Evolutionary conservation across 768 basidiomycete genomes (phyloP), one percentile per base, ranked within the genome.

Genomic region (Termitomyces sp.): DNA sequence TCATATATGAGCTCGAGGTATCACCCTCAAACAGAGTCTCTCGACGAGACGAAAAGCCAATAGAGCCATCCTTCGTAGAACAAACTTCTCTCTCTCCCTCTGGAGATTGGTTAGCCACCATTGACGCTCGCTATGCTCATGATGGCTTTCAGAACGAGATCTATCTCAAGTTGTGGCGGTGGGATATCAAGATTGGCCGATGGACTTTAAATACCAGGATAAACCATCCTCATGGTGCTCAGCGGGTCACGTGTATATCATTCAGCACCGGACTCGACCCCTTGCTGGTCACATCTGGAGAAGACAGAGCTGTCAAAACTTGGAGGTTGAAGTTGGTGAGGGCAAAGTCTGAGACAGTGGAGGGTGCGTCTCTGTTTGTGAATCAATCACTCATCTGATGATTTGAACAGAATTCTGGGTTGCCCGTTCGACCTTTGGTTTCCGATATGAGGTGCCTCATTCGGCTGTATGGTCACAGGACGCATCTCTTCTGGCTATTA

Each of bases 1-100:
- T 94, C 0, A 66, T 92, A 3, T 86, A 86, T 45, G 96, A 99
- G 70, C 78, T 98, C 19, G 97, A 98, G 71, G 84, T 99, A 8
- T 86, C 92, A 1, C 93, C 96, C 21, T 94, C 94, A 27, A 98
- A 98, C 74, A 84, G 92, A 58, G 83, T 98, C 19, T 89, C 94
- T 14, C 77, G 88, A 62, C 77, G 84, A 62, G 92, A 92, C 43
- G 90, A 94, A 57, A 89, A 85, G 65, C 75, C 80, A 7, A 68
- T 95, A 41, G 86, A 90, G 59, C 86, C 89, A 9, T 81, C 89
- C 2, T 79, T 86, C 14, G 90, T 98, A 3, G 88, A 92, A 48
- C 77, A 76, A 10, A 82, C 81, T 6, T 82, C 79, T 5, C 75
- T 95, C 57, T 89, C 89, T 5, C 68, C 80, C 1, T 76, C 74